Evolutionary conservation across 2,329 filamentous ascomycete genomes (phyloP).

Genomic region (Ambrosiella cleistominuta): DNA sequence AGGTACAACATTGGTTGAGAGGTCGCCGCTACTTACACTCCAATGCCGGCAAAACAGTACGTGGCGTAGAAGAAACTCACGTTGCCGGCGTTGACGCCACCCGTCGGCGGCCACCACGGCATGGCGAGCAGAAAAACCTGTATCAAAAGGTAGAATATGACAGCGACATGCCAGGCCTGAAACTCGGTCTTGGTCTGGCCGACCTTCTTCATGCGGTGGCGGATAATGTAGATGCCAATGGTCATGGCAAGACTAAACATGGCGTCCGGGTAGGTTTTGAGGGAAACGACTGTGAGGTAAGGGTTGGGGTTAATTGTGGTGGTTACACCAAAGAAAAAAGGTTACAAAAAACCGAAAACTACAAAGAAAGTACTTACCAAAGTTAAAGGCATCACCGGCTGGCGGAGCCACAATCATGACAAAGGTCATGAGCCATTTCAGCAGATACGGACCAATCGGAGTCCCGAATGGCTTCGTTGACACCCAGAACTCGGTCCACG

Average conservation of each 20-base stretch:
- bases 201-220: constrained; percentile 33
- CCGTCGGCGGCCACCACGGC: constrained; percentile 53
- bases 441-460: constrained; percentile 37
- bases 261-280: constrained; percentile 39
- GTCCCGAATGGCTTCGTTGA: constrained; percentile 47
- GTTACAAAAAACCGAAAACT: background rate
- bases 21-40: constrained; percentile 31
- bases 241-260: constrained; percentile 41
- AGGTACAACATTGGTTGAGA: background rate
- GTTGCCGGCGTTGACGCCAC: constrained; percentile 40
- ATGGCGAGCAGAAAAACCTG: constrained; percentile 48
- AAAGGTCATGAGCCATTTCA: constrained; percentile 40
- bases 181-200: constrained; percentile 34
- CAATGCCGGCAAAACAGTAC: constrained; percentile 47
- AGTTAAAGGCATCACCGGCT: constrained; percentile 47
- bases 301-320: background rate
- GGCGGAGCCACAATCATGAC: constrained; percentile 44
- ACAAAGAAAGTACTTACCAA: constrained; percentile 23
- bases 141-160: constrained; percentile 41
- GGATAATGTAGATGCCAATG: constrained; percentile 39
- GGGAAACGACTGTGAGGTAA: constrained; percentile 31
- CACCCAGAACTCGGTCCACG: constrained; percentile 43
- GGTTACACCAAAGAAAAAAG: background rate
- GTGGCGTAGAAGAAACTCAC: constrained; percentile 62
- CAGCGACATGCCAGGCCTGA: constrained; percentile 37